phyloP scores from a whole-genome alignment of 257 asterid species.

The Solanum pimpinellifolium region DNA sequence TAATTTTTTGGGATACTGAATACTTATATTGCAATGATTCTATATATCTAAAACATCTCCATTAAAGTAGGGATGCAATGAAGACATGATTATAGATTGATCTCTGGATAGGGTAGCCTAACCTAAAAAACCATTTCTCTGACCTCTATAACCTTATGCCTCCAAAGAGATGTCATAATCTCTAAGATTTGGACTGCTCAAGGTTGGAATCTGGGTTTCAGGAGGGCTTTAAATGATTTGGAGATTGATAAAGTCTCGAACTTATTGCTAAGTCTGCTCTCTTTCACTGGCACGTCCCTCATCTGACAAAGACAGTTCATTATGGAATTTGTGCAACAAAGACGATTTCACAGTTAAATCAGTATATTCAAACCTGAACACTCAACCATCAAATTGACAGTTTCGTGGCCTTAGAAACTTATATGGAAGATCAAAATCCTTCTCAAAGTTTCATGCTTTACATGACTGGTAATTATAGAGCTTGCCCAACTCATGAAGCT shows the following conservation, averaged over 20 bases:
- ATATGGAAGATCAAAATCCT: neutral
- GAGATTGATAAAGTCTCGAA: neutral
- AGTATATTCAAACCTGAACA: neutral
- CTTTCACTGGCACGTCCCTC: neutral
- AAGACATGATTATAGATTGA: neutral
- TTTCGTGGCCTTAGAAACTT: neutral
- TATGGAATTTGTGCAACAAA: neutral
- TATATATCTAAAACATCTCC: neutral
- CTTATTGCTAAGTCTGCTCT: neutral
- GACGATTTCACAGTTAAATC: neutral
- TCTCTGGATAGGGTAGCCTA: neutral
- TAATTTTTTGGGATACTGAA: neutral
- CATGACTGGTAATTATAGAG: neutral
- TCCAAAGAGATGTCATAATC: neutral
- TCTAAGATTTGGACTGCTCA: neutral
- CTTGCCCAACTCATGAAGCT: neutral
- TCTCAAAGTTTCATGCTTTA: neutral
- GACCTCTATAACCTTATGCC: neutral
- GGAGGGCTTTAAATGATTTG: neutral
- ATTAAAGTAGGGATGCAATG: neutral
- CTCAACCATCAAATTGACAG: neutral
- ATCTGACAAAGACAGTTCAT: neutral
- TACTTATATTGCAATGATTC: neutral
- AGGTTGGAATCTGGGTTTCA: neutral
- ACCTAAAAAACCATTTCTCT: neutral